Conservation (phyloP, 2,329 filamentous ascomycete genomes). For the Hymenoscyphus scutula region DNA sequence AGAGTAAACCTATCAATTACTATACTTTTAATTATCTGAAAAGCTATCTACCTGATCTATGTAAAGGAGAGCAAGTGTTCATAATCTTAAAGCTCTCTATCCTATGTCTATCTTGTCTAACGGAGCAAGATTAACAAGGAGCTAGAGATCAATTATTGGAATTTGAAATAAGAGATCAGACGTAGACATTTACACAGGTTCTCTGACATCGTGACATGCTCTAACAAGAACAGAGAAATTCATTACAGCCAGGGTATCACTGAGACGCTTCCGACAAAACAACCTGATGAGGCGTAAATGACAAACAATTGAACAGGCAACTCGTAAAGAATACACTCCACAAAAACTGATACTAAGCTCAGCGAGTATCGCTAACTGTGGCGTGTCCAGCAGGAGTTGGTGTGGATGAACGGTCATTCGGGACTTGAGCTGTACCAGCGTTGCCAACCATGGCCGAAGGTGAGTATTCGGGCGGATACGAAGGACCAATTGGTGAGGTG, state of each 20-base stretch:
- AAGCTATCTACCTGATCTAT: constrained; percentile 7
- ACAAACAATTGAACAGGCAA: constrained; percentile 8
- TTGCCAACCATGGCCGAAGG: constrained; percentile 7
- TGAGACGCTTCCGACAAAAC: neutral
- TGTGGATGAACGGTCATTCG: constrained; percentile 28
- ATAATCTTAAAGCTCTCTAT: constrained; percentile 17
- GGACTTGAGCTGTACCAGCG: constrained; percentile 5
- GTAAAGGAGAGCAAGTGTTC: constrained; percentile 10
- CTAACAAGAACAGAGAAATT: neutral
- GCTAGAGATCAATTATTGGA: constrained; percentile 8
- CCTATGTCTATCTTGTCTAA: constrained; percentile 24
- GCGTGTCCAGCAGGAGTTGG: constrained; percentile 28
- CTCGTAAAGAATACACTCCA: constrained; percentile 8
- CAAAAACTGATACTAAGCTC: constrained; percentile 10
- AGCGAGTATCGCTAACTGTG: constrained; percentile 20
- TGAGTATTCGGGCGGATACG: constrained; percentile 15
- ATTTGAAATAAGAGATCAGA: constrained; percentile 9
- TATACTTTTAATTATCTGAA: neutral
- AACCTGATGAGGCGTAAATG: neutral
- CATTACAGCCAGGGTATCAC: neutral
- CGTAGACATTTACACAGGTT: neutral
- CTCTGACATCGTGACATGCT: neutral
- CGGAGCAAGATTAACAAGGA: constrained; percentile 21
- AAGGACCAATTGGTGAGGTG: constrained; percentile 5
- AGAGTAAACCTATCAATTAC: too few relatives aligned